Percentiles rank a stretch among this genome's conserved stretches.
Evolutionary conservation across 2,329 filamentous ascomycete genomes (phyloP).

Genomic region (Pyrenochaeta sp.): DNA sequence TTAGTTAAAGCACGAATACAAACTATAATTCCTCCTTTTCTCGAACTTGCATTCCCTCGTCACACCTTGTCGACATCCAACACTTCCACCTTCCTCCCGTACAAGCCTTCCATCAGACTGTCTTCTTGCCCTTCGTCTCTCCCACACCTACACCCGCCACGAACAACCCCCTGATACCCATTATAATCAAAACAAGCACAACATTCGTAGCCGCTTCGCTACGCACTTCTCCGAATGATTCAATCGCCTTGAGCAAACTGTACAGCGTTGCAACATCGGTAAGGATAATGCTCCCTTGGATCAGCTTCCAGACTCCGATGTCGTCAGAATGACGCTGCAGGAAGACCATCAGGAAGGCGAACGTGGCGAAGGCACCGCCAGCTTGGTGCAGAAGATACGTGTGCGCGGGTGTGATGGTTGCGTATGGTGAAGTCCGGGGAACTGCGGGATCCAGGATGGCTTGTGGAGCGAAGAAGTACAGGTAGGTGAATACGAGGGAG

Average conservation of each 20-base stretch:
- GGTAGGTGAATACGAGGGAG: slow-evolving; percentile 3
- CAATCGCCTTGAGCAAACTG: slow-evolving; percentile 8
- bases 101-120: background rate
- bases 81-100: background rate
- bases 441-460: slow-evolving; percentile 6
- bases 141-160: slow-evolving; percentile 3
- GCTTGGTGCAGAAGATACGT: slow-evolving; percentile 9
- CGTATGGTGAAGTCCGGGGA: slow-evolving; percentile 1
- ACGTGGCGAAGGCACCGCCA: slow-evolving; percentile 6
- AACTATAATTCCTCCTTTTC: too few relatives aligned
- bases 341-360: slow-evolving; percentile 4
- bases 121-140: background rate
- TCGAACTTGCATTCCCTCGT: too few relatives aligned
- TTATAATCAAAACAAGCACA: slow-evolving; percentile 1
- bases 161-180: slow-evolving; percentile 4
- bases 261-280: slow-evolving; percentile 8
- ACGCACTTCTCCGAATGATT: slow-evolving; percentile 7
- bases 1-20: too few relatives aligned
- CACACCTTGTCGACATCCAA: too few relatives aligned
- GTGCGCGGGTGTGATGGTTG: slow-evolving; percentile 8
- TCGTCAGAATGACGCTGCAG: slow-evolving; percentile 9
- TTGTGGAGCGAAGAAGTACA: slow-evolving; percentile 4
- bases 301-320: slow-evolving; percentile 7
- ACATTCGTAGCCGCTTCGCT: slow-evolving; percentile 1
- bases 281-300: slow-evolving; percentile 5